These are phyloP conservation scores for Wickerhamomyces hampshirensis DNA, from an alignment of 805 yeast species.

Conservation along the genomic window DNA sequence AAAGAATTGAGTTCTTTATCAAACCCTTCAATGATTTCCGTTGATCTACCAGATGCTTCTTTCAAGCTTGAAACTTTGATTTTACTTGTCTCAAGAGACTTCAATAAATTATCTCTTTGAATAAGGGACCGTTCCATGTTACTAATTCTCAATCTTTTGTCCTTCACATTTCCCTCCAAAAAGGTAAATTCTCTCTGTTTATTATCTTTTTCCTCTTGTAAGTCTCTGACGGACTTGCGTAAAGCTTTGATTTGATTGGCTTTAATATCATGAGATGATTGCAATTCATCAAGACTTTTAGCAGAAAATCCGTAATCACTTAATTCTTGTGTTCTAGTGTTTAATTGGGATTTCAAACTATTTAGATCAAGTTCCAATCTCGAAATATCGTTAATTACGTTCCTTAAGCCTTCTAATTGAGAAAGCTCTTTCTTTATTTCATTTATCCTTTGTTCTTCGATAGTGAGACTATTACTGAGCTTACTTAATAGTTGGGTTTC, in stretches of 20 bases:
- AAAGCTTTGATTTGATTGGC: constrained; percentile 34
- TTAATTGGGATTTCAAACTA: constrained; percentile 25
- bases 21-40: constrained; percentile 16
- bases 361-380: constrained; percentile 31
- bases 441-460: background rate
- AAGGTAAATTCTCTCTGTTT: constrained; percentile 38
- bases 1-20: constrained; percentile 12
- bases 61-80: constrained; percentile 23
- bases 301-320: constrained; percentile 32
- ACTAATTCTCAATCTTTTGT: constrained; percentile 46
- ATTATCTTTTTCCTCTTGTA: constrained; percentile 40
- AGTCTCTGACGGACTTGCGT: constrained; percentile 30
- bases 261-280: constrained; percentile 35
- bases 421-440: constrained; percentile 1
- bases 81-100: constrained; percentile 33
- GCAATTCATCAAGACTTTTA: constrained; percentile 41
- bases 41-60: constrained; percentile 17
- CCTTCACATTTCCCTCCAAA: constrained; percentile 48
- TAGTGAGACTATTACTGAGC: too few species aligned
- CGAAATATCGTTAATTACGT: constrained; percentile 31
- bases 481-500: too few species aligned
- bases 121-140: constrained; percentile 46
- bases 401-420: constrained; percentile 15
- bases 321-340: constrained; percentile 30
- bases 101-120: constrained; percentile 39